Conservation (phyloP, 2,329 filamentous ascomycete genomes). For the Emergomyces africanus region DNA sequence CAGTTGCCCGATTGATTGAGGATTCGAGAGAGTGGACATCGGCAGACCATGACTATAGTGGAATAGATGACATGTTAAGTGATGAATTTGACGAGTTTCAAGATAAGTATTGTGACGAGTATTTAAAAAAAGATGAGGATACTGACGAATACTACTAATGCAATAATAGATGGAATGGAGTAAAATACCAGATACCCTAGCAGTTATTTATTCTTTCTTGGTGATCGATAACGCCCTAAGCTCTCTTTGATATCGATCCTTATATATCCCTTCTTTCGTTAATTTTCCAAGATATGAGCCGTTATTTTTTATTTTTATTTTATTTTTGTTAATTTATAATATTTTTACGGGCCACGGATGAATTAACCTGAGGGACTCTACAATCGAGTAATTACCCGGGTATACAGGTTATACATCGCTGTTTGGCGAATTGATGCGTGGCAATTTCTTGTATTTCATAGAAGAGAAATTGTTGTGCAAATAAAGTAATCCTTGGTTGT, state of each 20-base stretch:
- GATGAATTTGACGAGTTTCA: neutral
- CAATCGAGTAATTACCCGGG: neutral
- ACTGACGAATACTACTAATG: neutral
- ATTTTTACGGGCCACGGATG: too few species aligned
- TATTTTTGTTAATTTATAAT: too few species aligned
- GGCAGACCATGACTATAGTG: neutral
- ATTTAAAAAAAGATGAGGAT: neutral
- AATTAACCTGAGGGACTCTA: neutral
- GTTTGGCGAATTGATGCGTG: neutral
- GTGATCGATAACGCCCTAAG: too few species aligned
- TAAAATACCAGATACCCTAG: neutral
- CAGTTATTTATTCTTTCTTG: too few species aligned
- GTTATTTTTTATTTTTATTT: too few species aligned
- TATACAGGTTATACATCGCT: neutral
- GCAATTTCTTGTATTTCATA: neutral
- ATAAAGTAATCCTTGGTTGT: neutral
- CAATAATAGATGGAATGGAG: too few species aligned
- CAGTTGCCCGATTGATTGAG: conserved; percentile 9
- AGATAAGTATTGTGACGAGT: neutral
- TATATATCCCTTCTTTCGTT: neutral
- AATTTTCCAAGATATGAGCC: neutral
- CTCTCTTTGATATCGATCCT: too few species aligned
- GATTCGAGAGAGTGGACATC: neutral
- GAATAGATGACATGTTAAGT: neutral
- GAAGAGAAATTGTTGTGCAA: neutral